These are phyloP conservation scores for Penicillium dipodomyicola DNA, from an alignment of 495 filamentous ascomycete genomes.

Conservation along the genomic window DNA sequence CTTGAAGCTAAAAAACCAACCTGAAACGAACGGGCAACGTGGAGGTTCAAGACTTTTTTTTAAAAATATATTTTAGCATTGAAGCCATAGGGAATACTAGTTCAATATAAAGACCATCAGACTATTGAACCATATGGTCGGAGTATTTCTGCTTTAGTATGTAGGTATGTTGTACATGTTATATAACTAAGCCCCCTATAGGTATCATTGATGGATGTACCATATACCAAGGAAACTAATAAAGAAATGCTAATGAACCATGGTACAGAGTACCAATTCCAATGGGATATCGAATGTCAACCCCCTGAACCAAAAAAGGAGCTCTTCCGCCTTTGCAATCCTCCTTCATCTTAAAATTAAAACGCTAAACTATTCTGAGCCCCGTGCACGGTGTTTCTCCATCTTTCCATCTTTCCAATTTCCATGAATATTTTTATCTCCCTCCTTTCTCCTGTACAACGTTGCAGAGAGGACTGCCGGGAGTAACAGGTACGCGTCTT, in stretches of 20 bases:
- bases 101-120: neutral
- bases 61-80: neutral
- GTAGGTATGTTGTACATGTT: too few relatives aligned
- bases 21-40: constrained; percentile 18
- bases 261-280: neutral
- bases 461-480: neutral
- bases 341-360: constrained; percentile 3
- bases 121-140: constrained; percentile 13
- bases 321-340: neutral
- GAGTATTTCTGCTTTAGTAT: too few relatives aligned
- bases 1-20: constrained; percentile 4
- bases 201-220: too few relatives aligned
- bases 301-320: constrained; percentile 3
- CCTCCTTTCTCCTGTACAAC: constrained; percentile 4
- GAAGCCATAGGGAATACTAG: too few relatives aligned
- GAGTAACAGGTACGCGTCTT: neutral
- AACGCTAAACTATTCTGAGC: constrained; percentile 3
- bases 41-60: neutral
- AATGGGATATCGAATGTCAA: neutral
- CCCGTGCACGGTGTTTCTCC: constrained; percentile 8
- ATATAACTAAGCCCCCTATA: neutral
- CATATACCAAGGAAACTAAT: neutral
- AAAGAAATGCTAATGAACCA: neutral
- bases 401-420: neutral
- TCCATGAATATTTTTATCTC: constrained; percentile 2